Conservation (phyloP, 176 grass and related monocot species). For the Zea luxurians region DNA sequence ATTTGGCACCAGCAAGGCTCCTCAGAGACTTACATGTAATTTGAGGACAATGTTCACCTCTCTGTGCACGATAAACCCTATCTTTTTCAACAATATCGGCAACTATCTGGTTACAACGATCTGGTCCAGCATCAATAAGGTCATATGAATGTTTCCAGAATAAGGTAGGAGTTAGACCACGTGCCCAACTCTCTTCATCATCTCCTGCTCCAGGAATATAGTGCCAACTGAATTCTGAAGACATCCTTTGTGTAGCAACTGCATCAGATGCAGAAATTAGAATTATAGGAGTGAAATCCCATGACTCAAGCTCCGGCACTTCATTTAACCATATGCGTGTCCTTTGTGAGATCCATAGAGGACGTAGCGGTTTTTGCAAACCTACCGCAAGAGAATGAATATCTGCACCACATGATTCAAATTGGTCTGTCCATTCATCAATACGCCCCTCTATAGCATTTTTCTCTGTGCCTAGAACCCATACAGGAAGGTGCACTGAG, state of each 20-base stretch:
- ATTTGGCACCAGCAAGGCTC: conserved; percentile 26
- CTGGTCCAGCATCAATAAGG: conserved; percentile 75
- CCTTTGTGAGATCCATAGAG: conserved; percentile 90
- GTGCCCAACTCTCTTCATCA: conserved; percentile 97
- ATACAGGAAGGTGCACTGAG: conserved; percentile 80
- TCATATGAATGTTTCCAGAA: conserved; percentile 90
- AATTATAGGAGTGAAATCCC: conserved; percentile 89
- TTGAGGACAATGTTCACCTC: conserved; percentile 82
- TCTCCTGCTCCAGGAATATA: conserved; percentile 97
- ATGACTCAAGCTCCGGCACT: conserved; percentile 71
- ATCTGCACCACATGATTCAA: conserved; percentile 88
- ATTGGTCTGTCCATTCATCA: conserved; percentile 60
- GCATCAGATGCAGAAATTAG: conserved; percentile 61
- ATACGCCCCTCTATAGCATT: conserved; percentile 62
- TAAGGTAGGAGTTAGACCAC: conserved; percentile 70
- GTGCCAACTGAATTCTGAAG: conserved; percentile 76
- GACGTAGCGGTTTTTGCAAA: conserved; percentile 70
- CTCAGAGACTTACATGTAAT: conserved; percentile 52
- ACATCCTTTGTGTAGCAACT: conserved; percentile 49
- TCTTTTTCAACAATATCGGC: conserved; percentile 90
- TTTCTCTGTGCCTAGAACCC: conserved; percentile 77
- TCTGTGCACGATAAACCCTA: conserved; percentile 76
- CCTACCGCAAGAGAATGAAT: conserved; percentile 55
- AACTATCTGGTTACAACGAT: conserved; percentile 73
- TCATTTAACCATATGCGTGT: conserved; percentile 97